Evolutionary conservation across 352 stramenopile genomes (phyloP).

Genomic region (Halophytophthora polymorphica): DNA sequence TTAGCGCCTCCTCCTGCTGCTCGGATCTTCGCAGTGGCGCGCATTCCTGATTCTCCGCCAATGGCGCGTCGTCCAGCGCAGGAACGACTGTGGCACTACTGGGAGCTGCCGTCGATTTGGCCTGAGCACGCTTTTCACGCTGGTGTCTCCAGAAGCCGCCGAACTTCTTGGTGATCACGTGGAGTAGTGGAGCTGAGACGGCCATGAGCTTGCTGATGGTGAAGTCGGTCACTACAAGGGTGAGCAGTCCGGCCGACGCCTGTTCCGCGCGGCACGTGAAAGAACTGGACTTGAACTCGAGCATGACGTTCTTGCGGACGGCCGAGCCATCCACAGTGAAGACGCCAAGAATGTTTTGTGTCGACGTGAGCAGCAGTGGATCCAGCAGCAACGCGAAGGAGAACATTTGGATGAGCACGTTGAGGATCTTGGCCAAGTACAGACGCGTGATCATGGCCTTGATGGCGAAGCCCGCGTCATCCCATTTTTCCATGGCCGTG

Average conservation of each 20-base stretch:
- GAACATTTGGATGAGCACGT: conserved; percentile 77
- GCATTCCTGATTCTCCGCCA: neutral
- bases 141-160: conserved; percentile 10
- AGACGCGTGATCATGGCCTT: conserved; percentile 80
- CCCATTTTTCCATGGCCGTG: conserved; percentile 72
- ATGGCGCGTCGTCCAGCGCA: neutral
- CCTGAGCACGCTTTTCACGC: conserved; percentile 13
- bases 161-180: conserved; percentile 17
- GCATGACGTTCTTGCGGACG: conserved; percentile 60
- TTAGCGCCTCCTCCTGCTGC: neutral
- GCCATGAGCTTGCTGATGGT: conserved; percentile 55
- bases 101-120: conserved; percentile 4
- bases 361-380: conserved; percentile 54
- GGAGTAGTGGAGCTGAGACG: conserved; percentile 27
- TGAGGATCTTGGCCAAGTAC: conserved; percentile 83
- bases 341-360: conserved; percentile 27
- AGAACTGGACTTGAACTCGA: conserved; percentile 49
- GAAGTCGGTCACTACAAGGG: conserved; percentile 77
- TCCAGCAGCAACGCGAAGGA: conserved; percentile 71
- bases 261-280: conserved; percentile 64
- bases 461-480: conserved; percentile 74
- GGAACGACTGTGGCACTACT: conserved; percentile 21
- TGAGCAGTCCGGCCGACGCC: conserved; percentile 57
- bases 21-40: neutral
- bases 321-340: conserved; percentile 39